Base-by-base conservation (phyloP, 106 monocot species). In the Platanthera zijinensis region DNA sequence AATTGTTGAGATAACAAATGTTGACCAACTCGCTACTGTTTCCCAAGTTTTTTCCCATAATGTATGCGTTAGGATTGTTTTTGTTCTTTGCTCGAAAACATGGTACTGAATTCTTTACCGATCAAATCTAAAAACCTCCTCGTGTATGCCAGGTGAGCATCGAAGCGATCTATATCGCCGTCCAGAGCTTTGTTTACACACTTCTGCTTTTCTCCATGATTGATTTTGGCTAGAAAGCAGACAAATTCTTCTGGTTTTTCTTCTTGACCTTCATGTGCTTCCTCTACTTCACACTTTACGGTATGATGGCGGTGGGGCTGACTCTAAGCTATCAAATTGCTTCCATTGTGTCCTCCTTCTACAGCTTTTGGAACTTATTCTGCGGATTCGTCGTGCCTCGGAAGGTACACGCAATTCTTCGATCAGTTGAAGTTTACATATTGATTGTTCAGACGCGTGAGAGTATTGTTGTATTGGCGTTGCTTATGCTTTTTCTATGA, bases 281-380 rank as follows among this genome's bases (percentile, higher is more conserved):
- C 51, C 28, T 81, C 72, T 86, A 83, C 81, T 96, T 92, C 83
- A 82, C 84, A 50, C 48, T 89, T 3, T 89, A 85, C 57, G 96
- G 96, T 22, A 96, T 96, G 96, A 96, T 90, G 96, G 76, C 76
- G 0, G 82, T 96, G 5, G 80, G 89, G 9, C 14, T 87, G 70
- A 92, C 96, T 52, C 92, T 90, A 0, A 81, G 62, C 57, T 76
- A 85, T 75, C 84, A 89, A 17, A 75, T 93, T 10, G 83, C 90
- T 28, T 59, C 69, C 53, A 86, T 93, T 7, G 62, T 90, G 0
- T 78, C 80, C 11, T 80, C 88, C 52, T 83, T 87, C 63, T 84
- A 82, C 51, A 74, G 53, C 84, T 81, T 92, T 18, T 96, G 96
- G 96, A 96, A 89, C 75, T 73, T 90, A 48, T 96, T 96, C 84